phyloP scores from a whole-genome alignment of 192 early-diverging fungal genomes.

The Coemansia guatemalensis region DNA sequence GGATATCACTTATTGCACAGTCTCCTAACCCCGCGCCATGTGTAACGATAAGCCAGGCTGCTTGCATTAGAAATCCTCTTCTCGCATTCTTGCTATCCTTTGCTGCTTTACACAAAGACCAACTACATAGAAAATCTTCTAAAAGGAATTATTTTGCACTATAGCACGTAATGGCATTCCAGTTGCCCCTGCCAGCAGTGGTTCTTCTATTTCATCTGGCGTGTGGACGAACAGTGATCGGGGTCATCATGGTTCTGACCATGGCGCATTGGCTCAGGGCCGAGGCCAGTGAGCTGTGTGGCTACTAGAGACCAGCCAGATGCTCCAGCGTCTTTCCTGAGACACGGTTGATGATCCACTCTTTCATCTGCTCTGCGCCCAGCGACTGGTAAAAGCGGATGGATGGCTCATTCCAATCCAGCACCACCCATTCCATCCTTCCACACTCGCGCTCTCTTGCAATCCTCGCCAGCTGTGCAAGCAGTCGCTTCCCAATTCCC shows the following conservation, averaged over 20 bases:
- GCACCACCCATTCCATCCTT: constrained; percentile 79
- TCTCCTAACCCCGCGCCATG: no score
- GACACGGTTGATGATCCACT: constrained; percentile 78
- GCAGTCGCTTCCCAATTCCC: constrained; percentile 68
- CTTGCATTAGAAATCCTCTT: no score
- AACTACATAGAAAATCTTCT: no score
- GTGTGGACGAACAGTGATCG: constrained; percentile 15
- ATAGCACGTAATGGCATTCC: background rate
- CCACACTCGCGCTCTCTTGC: constrained; percentile 68
- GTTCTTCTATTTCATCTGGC: constrained; percentile 17
- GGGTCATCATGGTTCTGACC: constrained; percentile 12
- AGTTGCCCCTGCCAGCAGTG: background rate
- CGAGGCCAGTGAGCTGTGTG: background rate
- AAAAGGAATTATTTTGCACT: background rate
- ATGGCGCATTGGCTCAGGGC: background rate
- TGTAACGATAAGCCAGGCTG: no score
- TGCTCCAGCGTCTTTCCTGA: constrained; percentile 58
- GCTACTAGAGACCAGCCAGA: constrained; percentile 49
- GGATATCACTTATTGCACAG: no score
- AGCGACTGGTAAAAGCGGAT: constrained; percentile 74
- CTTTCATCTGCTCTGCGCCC: constrained; percentile 66
- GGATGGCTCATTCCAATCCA: constrained; percentile 84
- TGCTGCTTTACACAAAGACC: no score
- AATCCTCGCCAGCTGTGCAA: constrained; percentile 66
- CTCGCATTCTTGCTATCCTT: no score